Evolutionary conservation across 2,329 filamentous ascomycete genomes (phyloP), one percentile per base, ranked within the genome.

Genomic region (Pleomassaria siparia): DNA sequence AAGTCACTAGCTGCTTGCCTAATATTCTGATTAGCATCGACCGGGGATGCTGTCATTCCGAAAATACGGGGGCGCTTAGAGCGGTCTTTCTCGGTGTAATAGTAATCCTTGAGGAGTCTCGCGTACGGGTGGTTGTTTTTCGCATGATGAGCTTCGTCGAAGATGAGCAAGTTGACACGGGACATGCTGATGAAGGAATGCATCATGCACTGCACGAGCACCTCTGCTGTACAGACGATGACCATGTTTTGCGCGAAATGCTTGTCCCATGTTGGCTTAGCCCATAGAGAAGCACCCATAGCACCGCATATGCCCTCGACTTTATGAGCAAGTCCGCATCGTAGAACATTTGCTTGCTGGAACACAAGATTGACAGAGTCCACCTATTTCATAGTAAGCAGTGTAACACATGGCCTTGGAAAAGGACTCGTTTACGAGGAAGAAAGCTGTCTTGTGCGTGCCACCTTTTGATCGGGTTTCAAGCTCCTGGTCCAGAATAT

Each of bases 21-120:
- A 22, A 95, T 80, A 55, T 96, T 85, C 0, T 81, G 80, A 61
- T 89, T 87, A 0, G 89, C 84, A 72, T 97, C 91, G 2, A 96
- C 86, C 0, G 94, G 94, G 0, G 94, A 97, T 7, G 94, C 94
- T 1, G 94, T 99, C 92, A 97, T 96, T 21, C 92, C 92, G 56
- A 99, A 88, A 16, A 99, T 85, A 29, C 85, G 86, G 3, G 94
- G 94, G 4, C 84, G 79, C 40, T 72, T 73, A 0, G 64, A 58
- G 0, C 67, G 53, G 1, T 76, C 72, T 1, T 67, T 57, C 24
- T 78, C 74, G 2, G 78, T 71, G 1, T 83, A 54, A 62, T 96
- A 97, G 58, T 89, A 91, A 49, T 95, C 87, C 59, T 88, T 91
- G 72, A 99, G 89, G 49, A 99, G 94, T 22, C 79, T 81, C 16